phyloP scores from a whole-genome alignment of 2,329 filamentous ascomycete genomes.

The Cytospora paraplurivora region DNA sequence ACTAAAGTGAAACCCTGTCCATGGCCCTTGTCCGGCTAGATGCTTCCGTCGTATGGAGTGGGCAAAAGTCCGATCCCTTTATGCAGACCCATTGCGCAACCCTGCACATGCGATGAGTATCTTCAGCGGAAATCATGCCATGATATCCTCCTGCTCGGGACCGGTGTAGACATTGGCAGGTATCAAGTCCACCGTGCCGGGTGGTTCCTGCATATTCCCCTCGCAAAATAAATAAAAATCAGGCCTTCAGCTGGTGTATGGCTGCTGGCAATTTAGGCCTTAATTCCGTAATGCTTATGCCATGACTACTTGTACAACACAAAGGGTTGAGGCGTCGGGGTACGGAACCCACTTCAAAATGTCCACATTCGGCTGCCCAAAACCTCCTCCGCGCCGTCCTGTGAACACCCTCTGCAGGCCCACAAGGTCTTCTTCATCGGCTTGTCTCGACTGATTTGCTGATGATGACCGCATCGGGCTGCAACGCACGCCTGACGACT shows the following conservation, averaged over 20 bases:
- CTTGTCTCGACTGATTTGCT: conserved; percentile 1
- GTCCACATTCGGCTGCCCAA: not conserved
- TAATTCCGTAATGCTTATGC: conserved; percentile 20
- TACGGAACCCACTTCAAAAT: not conserved
- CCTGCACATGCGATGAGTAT: conserved; percentile 8
- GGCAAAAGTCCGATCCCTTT: conserved; percentile 14
- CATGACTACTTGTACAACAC: conserved; percentile 23
- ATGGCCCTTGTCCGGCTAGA: conserved; percentile 20
- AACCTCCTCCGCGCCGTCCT: conserved; percentile 4
- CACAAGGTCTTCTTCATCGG: conserved; percentile 2
- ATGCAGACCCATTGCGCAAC: conserved; percentile 5
- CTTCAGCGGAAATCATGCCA: conserved; percentile 4
- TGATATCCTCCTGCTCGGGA: conserved; percentile 1
- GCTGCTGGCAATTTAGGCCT: conserved; percentile 20
- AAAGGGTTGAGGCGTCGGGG: conserved; percentile 8
- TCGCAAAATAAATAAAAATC: conserved; percentile 1
- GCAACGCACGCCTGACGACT: not conserved
- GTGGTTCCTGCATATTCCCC: conserved; percentile 16
- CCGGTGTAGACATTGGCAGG: conserved; percentile 21
- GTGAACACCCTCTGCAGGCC: not conserved
- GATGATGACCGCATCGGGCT: conserved; percentile 9
- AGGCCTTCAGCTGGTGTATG: conserved; percentile 21
- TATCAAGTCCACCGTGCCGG: conserved; percentile 8
- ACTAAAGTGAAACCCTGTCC: conserved; percentile 12
- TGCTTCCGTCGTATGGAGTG: conserved; percentile 13